A percentile compares a stretch with the other conserved stretches of the same genome.
Conservation (phyloP, 2,329 filamentous ascomycete genomes). For the Pseudogymnoascus sp. region DNA sequence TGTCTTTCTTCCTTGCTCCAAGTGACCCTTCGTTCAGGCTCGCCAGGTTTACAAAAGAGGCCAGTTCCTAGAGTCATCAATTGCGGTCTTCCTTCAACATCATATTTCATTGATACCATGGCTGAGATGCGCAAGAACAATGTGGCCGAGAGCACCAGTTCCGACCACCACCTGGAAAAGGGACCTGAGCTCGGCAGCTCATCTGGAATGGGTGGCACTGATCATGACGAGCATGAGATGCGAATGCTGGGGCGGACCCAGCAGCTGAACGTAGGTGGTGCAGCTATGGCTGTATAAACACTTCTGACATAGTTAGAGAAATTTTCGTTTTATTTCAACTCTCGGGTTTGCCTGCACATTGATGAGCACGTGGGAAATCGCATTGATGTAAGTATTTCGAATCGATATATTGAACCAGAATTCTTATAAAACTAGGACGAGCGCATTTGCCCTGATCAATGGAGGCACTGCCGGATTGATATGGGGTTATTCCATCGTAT, state of each 20-base stretch:
- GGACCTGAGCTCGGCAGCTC: slow-evolving; percentile 18
- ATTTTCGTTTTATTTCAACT: slow-evolving; percentile 35
- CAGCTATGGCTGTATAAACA: neutral
- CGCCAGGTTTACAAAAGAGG: neutral
- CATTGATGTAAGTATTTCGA: slow-evolving; percentile 28
- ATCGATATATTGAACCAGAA: neutral
- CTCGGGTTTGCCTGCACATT: slow-evolving; percentile 37
- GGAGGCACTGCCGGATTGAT: slow-evolving; percentile 29
- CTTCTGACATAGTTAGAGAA: slow-evolving; percentile 24
- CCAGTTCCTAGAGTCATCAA: neutral
- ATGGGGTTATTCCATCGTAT: slow-evolving; percentile 33
- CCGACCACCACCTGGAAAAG: slow-evolving; percentile 6
- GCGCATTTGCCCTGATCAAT: slow-evolving; percentile 23
- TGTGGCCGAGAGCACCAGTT: slow-evolving; percentile 4
- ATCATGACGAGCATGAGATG: slow-evolving; percentile 31
- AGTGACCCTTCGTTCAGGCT: neutral
- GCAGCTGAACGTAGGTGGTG: slow-evolving; percentile 22
- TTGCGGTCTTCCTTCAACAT: no score
- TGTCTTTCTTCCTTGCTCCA: neutral
- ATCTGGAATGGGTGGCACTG: slow-evolving; percentile 22
- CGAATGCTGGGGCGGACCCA: slow-evolving; percentile 27
- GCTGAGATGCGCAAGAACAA: neutral
- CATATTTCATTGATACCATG: neutral
- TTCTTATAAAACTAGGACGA: slow-evolving; percentile 28
- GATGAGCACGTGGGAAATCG: slow-evolving; percentile 38